Evolutionary conservation across 352 stramenopile species (phyloP).

Genomic region (Globisporangium polare): DNA sequence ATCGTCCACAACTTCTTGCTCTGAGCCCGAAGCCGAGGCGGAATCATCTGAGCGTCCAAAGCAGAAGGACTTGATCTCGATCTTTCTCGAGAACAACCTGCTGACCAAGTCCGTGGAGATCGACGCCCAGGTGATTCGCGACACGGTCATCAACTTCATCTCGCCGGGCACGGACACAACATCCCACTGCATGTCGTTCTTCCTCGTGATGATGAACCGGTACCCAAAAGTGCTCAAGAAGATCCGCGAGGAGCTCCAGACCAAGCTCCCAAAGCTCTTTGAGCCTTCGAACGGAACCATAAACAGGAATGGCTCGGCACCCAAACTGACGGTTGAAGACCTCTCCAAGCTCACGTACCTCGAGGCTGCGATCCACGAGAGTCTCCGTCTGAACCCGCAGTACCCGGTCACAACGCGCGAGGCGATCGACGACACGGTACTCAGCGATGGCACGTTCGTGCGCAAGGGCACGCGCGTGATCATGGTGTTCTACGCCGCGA

Average conservation of each 20-base stretch:
- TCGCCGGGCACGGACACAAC: conserved; percentile 54
- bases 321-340: conserved; percentile 28
- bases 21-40: background rate
- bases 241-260: conserved; percentile 26
- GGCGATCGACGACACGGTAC: conserved; percentile 36
- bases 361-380: conserved; percentile 55
- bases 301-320: background rate
- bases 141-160: conserved; percentile 60
- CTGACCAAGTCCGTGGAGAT: conserved; percentile 1
- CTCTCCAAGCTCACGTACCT: conserved; percentile 55
- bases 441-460: conserved; percentile 70
- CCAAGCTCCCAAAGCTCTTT: conserved; percentile 20
- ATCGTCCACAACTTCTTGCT: background rate
- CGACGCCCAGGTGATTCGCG: conserved; percentile 23
- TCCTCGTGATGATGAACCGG: conserved; percentile 39
- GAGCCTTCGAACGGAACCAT: background rate
- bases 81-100: conserved; percentile 14
- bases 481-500: conserved; percentile 50
- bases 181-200: conserved; percentile 35
- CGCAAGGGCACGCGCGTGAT: conserved; percentile 37
- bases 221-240: conserved; percentile 33
- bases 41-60: background rate
- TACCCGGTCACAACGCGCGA: conserved; percentile 42
- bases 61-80: conserved; percentile 12
- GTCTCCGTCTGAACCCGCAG: conserved; percentile 51